phyloP scores from a whole-genome alignment of 768 basidiomycete species.

The Boletus barrowsii region DNA sequence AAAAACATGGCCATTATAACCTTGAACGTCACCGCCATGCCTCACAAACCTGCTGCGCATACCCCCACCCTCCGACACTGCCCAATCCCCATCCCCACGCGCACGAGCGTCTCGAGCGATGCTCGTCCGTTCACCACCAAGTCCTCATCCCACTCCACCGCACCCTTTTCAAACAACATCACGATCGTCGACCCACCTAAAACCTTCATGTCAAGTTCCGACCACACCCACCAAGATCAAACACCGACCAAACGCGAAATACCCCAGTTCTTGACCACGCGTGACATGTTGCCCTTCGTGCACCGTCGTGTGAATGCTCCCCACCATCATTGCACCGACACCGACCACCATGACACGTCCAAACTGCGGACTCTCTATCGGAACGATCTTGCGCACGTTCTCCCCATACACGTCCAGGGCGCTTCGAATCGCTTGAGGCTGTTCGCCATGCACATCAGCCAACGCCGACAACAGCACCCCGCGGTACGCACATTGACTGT shows the following conservation, averaged over 20 bases:
- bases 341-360: slow-evolving; percentile 92
- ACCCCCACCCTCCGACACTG: slow-evolving; percentile 19
- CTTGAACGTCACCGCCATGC: not conserved
- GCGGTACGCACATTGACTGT: slow-evolving; percentile 80
- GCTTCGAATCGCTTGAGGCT: slow-evolving; percentile 93
- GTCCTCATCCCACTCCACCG: slow-evolving; percentile 90
- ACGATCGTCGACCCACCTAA: slow-evolving; percentile 91
- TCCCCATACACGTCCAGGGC: slow-evolving; percentile 92
- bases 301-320: slow-evolving; percentile 85
- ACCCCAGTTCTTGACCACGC: slow-evolving; percentile 89
- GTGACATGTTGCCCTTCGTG: slow-evolving; percentile 75
- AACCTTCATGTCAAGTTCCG: not conserved
- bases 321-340: slow-evolving; percentile 94
- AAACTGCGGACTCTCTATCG: slow-evolving; percentile 86
- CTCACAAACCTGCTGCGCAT: slow-evolving; percentile 1
- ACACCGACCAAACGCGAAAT: slow-evolving; percentile 86
- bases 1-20: not conserved
- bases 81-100: slow-evolving; percentile 86
- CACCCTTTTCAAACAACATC: slow-evolving; percentile 80
- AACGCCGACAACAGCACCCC: not conserved
- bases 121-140: slow-evolving; percentile 79
- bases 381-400: slow-evolving; percentile 89
- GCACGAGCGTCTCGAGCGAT: slow-evolving; percentile 85
- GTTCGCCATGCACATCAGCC: not conserved
- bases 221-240: not conserved